Evolutionary conservation across 495 filamentous ascomycete species (phyloP).

Genomic region (Clohesyomyces aquaticus): DNA sequence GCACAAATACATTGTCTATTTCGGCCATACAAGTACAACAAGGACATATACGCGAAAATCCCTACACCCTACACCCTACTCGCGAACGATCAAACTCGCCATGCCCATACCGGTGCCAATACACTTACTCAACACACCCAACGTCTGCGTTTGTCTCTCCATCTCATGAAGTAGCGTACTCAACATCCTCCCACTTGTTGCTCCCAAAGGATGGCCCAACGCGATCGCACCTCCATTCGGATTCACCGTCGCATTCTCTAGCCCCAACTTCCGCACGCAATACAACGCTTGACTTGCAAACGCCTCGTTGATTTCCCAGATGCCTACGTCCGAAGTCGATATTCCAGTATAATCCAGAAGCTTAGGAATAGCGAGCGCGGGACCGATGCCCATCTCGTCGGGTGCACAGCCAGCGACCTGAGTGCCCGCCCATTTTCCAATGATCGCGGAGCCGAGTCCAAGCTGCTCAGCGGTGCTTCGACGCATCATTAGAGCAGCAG

Average conservation of each 20-base stretch:
- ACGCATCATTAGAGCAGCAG: slow-evolving; percentile 79
- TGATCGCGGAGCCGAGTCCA: slow-evolving; percentile 67
- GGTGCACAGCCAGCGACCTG: slow-evolving; percentile 75
- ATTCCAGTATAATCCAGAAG: slow-evolving; percentile 69
- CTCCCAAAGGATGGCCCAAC: slow-evolving; percentile 50
- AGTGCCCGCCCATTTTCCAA: slow-evolving; percentile 78
- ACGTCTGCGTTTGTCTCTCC: slow-evolving; percentile 44
- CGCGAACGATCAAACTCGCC: slow-evolving; percentile 52
- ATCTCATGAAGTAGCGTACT: slow-evolving; percentile 48
- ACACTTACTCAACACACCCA: slow-evolving; percentile 52
- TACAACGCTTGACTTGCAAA: slow-evolving; percentile 89
- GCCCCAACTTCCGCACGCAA: slow-evolving; percentile 72
- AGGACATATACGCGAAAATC: background rate
- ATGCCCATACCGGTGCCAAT: slow-evolving; percentile 55
- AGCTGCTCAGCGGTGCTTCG: slow-evolving; percentile 78
- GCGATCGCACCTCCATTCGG: slow-evolving; percentile 63
- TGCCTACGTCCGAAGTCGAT: slow-evolving; percentile 66
- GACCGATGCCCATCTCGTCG: slow-evolving; percentile 93
- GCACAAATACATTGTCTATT: too few relatives aligned
- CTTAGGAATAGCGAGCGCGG: slow-evolving; percentile 82
- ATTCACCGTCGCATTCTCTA: slow-evolving; percentile 69
- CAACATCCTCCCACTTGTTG: slow-evolving; percentile 48
- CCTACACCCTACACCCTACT: slow-evolving; percentile 29
- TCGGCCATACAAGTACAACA: too few relatives aligned
- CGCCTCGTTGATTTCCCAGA: slow-evolving; percentile 98